phyloP scores from a whole-genome alignment of 2,329 filamentous ascomycete species.

The Clarireedia sp. region DNA sequence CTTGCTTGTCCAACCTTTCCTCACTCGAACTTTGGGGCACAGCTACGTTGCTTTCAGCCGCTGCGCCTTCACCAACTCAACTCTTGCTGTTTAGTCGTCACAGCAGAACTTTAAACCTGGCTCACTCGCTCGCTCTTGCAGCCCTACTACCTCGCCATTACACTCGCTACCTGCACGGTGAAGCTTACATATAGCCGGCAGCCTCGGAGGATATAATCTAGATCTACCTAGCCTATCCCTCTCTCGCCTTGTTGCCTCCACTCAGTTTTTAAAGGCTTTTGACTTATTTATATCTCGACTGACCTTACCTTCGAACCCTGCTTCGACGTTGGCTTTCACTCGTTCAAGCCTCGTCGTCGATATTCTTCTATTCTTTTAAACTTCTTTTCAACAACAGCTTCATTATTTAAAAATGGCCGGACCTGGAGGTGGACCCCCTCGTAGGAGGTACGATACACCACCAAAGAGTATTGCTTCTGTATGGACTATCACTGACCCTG shows the following conservation, averaged over 20 bases:
- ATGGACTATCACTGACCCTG: conserved; percentile 15
- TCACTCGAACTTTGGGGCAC: conserved; percentile 14
- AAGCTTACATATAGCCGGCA: conserved; percentile 24
- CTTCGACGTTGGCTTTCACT: conserved; percentile 30
- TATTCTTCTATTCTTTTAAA: conserved; percentile 10
- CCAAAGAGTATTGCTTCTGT: background rate
- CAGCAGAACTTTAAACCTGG: conserved; percentile 9
- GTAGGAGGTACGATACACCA: conserved; percentile 46
- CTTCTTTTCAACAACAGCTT: conserved; percentile 22
- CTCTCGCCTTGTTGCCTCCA: conserved; percentile 11
- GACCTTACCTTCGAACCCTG: conserved; percentile 13
- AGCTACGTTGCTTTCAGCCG: conserved; percentile 27
- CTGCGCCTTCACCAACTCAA: conserved; percentile 10
- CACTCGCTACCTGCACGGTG: conserved; percentile 21
- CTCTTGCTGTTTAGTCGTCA: conserved; percentile 16
- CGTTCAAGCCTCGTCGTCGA: conserved; percentile 31
- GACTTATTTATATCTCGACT: conserved; percentile 7
- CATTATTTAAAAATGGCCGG: conserved; percentile 63
- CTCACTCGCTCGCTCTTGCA: conserved; percentile 15
- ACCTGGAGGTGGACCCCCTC: conserved; percentile 87
- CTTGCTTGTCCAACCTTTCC: conserved; percentile 1
- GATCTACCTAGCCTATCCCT: conserved; percentile 14
- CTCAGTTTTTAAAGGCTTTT: conserved; percentile 2
- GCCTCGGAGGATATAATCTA: conserved; percentile 17
- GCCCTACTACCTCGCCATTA: conserved; percentile 21